Evolutionary conservation across 805 yeast genomes (phyloP), one percentile per base, ranked within the genome.

Genomic region (Nakazawaea ernobii): DNA sequence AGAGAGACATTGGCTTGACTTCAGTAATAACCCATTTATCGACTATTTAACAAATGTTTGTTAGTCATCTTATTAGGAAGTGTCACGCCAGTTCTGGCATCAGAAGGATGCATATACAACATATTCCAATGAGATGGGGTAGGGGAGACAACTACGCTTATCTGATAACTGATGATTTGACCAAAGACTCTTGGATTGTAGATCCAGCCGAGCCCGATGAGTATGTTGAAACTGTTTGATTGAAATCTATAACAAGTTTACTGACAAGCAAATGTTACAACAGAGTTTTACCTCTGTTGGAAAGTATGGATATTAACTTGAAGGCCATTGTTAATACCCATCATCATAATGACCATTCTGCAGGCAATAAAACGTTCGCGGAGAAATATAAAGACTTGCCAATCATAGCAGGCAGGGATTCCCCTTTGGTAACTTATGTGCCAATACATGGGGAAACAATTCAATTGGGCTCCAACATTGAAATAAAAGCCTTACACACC

Each of bases 271-370:
- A 20, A 11, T 13, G 11, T n/a, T 30, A 10, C 14, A 17, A 55
- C 10, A 43, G 51, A 50, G 79, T 79, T 8, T 60, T 75, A 47
- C 74, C 84, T 4, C 68, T 63, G 11, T 59, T 78, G 28, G 54
- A 66, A 32, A 59, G 68, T 32, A 60, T 70, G 14, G 61, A 67
- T 35, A 65, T 75, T 35, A 77, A 82, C 43, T 65, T 94, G 45
- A 73, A 71, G 39, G 88, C 92, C 1, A 85, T 94, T 49, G 95
- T 87, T 43, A 94, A 94, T 66, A 94, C 98, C 1, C 99, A 94
- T 61, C 99, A 94, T 62, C 99, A 94, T 64, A 79, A 81, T 59
- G 99, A 94, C 61, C 99, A 94, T 66, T 73, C 97, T 2, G 97
- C 88, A 20, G 98, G 97, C 1, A 91, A 90, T 58, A 65, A 68